A percentile compares a stretch with the other conserved stretches of the same genome.
Evolutionary conservation across 2,329 filamentous ascomycete species (phyloP).

Genomic region (Epichloe amarillans): DNA sequence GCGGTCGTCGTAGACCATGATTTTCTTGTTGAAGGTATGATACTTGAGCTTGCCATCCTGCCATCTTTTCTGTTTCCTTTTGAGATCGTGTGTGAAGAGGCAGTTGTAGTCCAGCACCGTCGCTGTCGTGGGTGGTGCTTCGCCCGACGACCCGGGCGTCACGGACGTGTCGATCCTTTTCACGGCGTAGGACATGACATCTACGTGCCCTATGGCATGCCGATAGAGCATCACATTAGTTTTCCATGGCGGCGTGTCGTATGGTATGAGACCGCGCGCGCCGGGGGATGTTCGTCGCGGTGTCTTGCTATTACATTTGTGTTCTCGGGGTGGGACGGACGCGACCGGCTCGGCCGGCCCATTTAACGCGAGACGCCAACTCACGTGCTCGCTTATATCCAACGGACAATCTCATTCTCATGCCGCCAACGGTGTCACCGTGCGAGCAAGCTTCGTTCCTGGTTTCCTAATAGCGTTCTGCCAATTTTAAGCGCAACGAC

Average conservation of each 20-base stretch:
- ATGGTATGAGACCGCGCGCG: not conserved
- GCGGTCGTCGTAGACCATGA: slow-evolving; percentile 79
- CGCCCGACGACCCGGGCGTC: not conserved
- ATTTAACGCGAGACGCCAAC: slow-evolving; percentile 10
- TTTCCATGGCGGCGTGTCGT: not conserved
- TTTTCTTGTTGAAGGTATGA: slow-evolving; percentile 79
- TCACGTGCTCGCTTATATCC: slow-evolving; percentile 7
- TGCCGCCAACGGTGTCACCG: too few species aligned
- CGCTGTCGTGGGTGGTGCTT: slow-evolving; percentile 34
- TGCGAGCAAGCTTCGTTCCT: too few species aligned
- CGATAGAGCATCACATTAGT: not conserved
- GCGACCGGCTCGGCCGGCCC: not conserved
- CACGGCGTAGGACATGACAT: slow-evolving; percentile 12
- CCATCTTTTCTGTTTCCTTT: slow-evolving; percentile 83
- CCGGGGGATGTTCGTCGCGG: not conserved
- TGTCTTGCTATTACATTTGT: not conserved
- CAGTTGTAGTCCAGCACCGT: slow-evolving; percentile 71
- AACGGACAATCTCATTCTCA: too few species aligned
- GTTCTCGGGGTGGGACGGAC: not conserved
- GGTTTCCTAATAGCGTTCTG: too few species aligned
- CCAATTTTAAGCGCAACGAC: too few species aligned
- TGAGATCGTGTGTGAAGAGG: slow-evolving; percentile 75
- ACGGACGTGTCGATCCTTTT: slow-evolving; percentile 2
- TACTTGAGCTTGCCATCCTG: slow-evolving; percentile 82
- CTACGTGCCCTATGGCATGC: not conserved